These are phyloP conservation scores for Kuraishia borneana DNA, from an alignment of 805 yeast species.

Conservation along the genomic window DNA sequence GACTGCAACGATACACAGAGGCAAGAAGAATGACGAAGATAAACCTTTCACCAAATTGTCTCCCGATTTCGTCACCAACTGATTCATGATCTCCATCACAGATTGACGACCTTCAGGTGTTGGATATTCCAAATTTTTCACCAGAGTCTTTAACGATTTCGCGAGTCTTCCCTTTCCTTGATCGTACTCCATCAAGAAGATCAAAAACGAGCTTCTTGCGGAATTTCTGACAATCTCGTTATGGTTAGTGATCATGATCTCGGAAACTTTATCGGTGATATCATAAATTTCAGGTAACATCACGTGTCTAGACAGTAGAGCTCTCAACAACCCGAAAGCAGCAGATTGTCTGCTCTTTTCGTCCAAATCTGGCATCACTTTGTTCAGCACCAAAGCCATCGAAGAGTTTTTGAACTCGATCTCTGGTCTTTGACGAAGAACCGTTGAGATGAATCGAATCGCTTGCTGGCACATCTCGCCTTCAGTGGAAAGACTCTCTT, in stretches of 20 bases:
- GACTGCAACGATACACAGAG: constrained; percentile 64
- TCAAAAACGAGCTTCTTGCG: constrained; percentile 73
- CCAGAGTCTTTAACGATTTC: constrained; percentile 71
- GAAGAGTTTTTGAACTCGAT: constrained; percentile 60
- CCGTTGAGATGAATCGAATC: constrained; percentile 59
- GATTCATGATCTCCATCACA: constrained; percentile 76
- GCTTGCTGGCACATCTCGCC: constrained; percentile 73
- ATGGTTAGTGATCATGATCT: constrained; percentile 85
- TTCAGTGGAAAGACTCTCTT: constrained; percentile 68
- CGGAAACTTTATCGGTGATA: constrained; percentile 67
- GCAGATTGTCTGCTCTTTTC: constrained; percentile 84
- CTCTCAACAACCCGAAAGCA: constrained; percentile 74
- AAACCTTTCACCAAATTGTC: constrained; percentile 45
- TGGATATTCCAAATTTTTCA: constrained; percentile 73
- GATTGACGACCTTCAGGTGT: constrained; percentile 82
- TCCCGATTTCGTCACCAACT: constrained; percentile 57
- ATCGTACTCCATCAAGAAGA: constrained; percentile 87
- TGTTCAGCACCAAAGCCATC: constrained; percentile 56
- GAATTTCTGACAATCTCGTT: constrained; percentile 72
- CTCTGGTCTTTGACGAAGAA: constrained; percentile 59
- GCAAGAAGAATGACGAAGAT: constrained; percentile 71
- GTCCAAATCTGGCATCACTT: constrained; percentile 76
- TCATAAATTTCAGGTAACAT: constrained; percentile 86
- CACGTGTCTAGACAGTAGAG: constrained; percentile 64
- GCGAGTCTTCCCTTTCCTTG: constrained; percentile 81